Base-by-base conservation (phyloP, 2,329 filamentous ascomycete species). In the Xylariaceae sp. region DNA sequence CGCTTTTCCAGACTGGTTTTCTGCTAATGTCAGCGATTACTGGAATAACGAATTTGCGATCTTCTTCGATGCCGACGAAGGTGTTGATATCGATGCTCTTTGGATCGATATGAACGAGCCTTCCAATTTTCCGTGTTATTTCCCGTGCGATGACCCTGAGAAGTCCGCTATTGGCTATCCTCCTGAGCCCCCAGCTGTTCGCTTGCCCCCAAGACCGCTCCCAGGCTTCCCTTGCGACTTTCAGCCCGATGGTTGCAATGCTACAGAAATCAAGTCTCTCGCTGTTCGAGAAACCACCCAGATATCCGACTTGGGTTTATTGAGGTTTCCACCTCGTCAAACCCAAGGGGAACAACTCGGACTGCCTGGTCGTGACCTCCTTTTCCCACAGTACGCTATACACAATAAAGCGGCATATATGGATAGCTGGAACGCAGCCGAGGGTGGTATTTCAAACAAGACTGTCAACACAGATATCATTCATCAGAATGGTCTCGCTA, bases 1-100 rank as follows among this genome's bases (percentile, higher is more conserved):
- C 0, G 83, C 76, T 9, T 89, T 82, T 63, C 84, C 84, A 0
- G 87, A 91, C 59, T 91, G 86, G 86, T 89, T 89, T 56, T 67
- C 80, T 15, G 71, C 74, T 7, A 78, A 79, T 38, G 77, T 79
- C 2, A 73, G 80, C 36, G 55, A 64, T 1, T 93, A 81, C 62
- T 91, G 87, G 87, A 80, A 79, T 49, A 69, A 72, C 4, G 76
- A 90, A 56, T 83, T 91, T 51, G 61, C 57, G 0, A 60, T 56
- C 1, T 87, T 87, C 66, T 89, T 90, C 64, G 62, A 73, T 45
- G 63, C 74, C 0, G 68, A 79, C 0, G 72, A 65, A 2, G 87
- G 86, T 22, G 72, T 91, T 13, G 78, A 90, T 49, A 83, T 91
- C 37, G 87, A 91, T 47, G 87, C 77, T 1, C 68, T 91, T 1